Conservation (phyloP, 768 basidiomycete species). For the Pleurotus tuoliensis region DNA sequence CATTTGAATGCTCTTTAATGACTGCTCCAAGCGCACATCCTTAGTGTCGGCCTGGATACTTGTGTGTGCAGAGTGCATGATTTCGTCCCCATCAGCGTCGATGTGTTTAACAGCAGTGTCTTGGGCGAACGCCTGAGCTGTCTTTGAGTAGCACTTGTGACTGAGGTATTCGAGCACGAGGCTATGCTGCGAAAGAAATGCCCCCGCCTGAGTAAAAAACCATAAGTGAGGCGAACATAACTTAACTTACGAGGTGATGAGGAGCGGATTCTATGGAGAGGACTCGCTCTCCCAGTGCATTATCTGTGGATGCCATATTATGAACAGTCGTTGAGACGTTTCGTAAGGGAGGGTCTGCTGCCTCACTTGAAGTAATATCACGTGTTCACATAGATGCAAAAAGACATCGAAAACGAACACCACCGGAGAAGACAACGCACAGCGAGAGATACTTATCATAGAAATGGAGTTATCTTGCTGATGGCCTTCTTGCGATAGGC, state of each 20-base stretch:
- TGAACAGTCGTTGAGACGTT: no score
- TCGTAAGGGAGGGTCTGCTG: no score
- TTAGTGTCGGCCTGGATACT: constrained; percentile 13
- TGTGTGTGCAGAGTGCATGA: constrained; percentile 26
- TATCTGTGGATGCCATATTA: no score
- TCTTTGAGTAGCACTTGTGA: constrained; percentile 68
- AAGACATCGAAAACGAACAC: no score
- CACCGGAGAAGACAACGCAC: no score
- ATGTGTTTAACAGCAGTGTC: constrained; percentile 61
- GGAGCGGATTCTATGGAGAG: constrained; percentile 5
- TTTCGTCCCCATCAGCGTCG: constrained; percentile 70
- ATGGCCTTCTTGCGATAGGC: no score
- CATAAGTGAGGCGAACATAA: no score
- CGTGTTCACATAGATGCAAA: no score
- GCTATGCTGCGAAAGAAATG: constrained; percentile 39
- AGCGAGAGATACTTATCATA: no score
- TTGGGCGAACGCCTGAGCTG: constrained; percentile 62
- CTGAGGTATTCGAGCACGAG: constrained; percentile 76
- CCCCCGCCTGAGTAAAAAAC: not conserved
- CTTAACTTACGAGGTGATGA: constrained; percentile 11
- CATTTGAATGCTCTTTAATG: constrained; percentile 42
- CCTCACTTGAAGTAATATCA: no score
- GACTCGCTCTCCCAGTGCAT: no score
- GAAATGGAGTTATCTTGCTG: no score
- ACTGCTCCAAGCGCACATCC: constrained; percentile 27